A percentile compares a stretch with the other conserved stretches of the same genome.
phyloP scores from a whole-genome alignment of 2,329 filamentous ascomycete species.

The Penicillium griseofulvum region DNA sequence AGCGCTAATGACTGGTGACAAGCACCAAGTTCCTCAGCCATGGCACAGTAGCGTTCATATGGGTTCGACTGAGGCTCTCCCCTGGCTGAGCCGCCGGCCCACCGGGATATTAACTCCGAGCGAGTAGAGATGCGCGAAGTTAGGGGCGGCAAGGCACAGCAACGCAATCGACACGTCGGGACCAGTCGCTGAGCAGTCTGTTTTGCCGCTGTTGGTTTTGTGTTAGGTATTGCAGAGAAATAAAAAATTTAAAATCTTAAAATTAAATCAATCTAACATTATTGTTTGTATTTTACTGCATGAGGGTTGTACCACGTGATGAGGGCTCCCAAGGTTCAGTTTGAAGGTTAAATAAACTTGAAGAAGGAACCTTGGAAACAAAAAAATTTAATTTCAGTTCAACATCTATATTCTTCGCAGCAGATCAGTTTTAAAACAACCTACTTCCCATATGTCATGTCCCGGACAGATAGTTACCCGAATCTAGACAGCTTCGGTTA shows the following conservation, averaged over 20 bases:
- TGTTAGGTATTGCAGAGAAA: background rate
- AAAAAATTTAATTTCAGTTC: background rate
- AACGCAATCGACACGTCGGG: constrained; percentile 17
- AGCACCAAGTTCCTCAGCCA: constrained; percentile 4
- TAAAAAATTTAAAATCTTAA: background rate
- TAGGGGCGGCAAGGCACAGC: constrained; percentile 28
- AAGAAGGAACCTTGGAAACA: background rate
- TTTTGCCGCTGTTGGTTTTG: constrained; percentile 31
- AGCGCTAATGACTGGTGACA: constrained; percentile 5
- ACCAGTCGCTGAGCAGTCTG: constrained; percentile 13
- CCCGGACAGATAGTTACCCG: background rate
- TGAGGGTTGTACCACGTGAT: constrained; percentile 20
- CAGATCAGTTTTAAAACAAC: background rate
- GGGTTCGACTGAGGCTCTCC: constrained; percentile 8
- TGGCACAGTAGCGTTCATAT: background rate
- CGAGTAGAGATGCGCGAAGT: constrained; percentile 16
- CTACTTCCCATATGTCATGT: background rate
- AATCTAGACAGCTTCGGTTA: background rate
- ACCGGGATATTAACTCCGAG: constrained; percentile 17
- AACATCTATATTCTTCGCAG: background rate
- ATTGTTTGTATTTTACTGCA: constrained; percentile 6
- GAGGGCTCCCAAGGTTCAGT: background rate
- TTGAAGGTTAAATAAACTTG: background rate
- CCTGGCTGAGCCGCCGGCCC: constrained; percentile 6
- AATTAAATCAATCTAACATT: background rate